Evolutionary conservation across 441 rosid species (phyloP), one percentile per base, ranked within the genome.

Genomic region (Mallotus japonicus): DNA sequence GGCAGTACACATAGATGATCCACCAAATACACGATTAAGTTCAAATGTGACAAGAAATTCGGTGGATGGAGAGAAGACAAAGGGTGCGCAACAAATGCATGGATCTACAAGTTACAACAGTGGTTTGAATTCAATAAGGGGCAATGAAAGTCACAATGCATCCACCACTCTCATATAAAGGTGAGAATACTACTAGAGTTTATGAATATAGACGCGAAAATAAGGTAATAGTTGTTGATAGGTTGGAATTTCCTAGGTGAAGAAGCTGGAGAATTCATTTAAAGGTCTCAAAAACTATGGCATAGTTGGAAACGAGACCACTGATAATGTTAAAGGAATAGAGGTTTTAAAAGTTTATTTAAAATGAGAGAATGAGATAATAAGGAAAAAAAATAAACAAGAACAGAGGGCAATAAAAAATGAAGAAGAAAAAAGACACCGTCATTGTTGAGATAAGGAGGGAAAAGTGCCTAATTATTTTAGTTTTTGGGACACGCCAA

Each of bases 1-100:
- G 81, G 74, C 83, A 5, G 88, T 64, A 1, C 77, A 76, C 15
- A 17, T 75, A 7, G 74, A 76, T 63, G 85, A 85, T 63, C 82
- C 72, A 17, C 75, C 73, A 12, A 73, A 69, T 46, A 69, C 70
- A 50, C 62, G 24, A 0, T 34, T 54, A 53, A 83, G 79, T 65
- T 50, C 58, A 17, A 81, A 75, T 34, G 19, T 34, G 40, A 63
- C 70, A 11, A 22, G 53, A 53, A 78, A 51, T 47, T 51, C n/a
- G 54, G 54, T 8, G 28, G 56, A 59, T 24, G 54, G 50, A 62
- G 63, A 62, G 19, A 60, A 80, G 57, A 14, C 37, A n/a, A 67
- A 61, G 40, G 62, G 28, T 24, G 0, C 24, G 19, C 65, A 49
- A n/a, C n/a, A 47, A 65, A 47, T 62, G 8, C 60, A 49, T 3